A percentile compares a stretch with the other conserved stretches of the same genome.
phyloP scores from a whole-genome alignment of 176 grass and related monocot genomes.

The Calamus simplicifolius region DNA sequence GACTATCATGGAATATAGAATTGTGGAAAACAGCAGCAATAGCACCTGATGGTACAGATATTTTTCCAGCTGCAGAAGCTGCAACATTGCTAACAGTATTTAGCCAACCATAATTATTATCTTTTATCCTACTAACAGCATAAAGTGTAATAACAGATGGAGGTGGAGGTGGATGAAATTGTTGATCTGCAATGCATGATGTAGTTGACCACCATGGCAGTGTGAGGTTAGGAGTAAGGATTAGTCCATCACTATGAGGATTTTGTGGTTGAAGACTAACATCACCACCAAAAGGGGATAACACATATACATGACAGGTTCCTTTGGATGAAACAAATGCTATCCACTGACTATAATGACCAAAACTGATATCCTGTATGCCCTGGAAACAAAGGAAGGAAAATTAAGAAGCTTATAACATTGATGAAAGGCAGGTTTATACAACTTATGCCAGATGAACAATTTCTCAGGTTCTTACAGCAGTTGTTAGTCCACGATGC shows the following conservation, averaged over 20 bases:
- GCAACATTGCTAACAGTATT: constrained; percentile 96
- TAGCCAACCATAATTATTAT: constrained; percentile 82
- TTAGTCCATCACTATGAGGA: constrained; percentile 64
- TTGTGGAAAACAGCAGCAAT: constrained; percentile 81
- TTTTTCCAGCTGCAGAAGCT: constrained; percentile 82
- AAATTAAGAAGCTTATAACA: no score
- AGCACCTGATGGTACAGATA: constrained; percentile 70
- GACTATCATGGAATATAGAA: constrained; percentile 51
- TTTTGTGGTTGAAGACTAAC: constrained; percentile 64
- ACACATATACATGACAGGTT: constrained; percentile 79
- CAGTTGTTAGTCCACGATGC: constrained; percentile 89
- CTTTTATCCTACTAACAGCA: constrained; percentile 96
- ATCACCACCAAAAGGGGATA: constrained; percentile 95
- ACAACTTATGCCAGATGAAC: no score
- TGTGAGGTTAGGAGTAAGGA: constrained; percentile 61
- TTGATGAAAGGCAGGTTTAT: no score
- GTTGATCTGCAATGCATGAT: constrained; percentile 76
- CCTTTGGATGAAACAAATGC: constrained; percentile 82
- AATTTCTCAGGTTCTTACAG: constrained; percentile 41
- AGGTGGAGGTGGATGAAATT: constrained; percentile 65
- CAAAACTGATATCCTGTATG: constrained; percentile 97
- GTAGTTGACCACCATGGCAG: constrained; percentile 94
- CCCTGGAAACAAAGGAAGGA: constrained; percentile 45
- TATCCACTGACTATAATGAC: constrained; percentile 96
- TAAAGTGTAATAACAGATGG: constrained; percentile 47